Percentiles rank a stretch among this genome's conserved stretches.
These are phyloP conservation scores for Hibiscus trionum DNA, from an alignment of 345 rosid species.

Conservation along the genomic window DNA sequence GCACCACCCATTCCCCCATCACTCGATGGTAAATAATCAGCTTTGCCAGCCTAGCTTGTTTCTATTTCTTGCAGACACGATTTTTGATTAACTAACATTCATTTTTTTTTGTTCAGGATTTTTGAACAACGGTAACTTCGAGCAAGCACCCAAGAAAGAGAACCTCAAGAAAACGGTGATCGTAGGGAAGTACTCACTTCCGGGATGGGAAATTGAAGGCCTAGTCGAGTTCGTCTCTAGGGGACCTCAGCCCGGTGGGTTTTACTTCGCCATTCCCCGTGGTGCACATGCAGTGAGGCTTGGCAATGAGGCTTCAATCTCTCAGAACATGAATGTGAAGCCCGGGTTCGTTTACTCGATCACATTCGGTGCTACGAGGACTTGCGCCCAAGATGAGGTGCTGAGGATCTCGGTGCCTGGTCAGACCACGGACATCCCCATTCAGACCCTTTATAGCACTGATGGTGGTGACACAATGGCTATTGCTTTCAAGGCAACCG, in stretches of 20 bases:
- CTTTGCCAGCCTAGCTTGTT: not conserved
- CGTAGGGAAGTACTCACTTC: constrained; percentile 68
- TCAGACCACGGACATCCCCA: constrained; percentile 44
- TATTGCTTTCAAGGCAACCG: constrained; percentile 50
- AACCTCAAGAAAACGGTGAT: constrained; percentile 59
- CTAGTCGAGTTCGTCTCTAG: constrained; percentile 64
- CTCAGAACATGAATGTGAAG: constrained; percentile 44
- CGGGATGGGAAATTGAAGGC: constrained; percentile 65
- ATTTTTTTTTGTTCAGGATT: constrained; percentile 24
- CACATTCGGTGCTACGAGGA: constrained; percentile 70
- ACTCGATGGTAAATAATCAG: not conserved
- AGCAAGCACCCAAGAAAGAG: constrained; percentile 42
- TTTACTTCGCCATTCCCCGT: constrained; percentile 53
- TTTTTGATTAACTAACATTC: no score
- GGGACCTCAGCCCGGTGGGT: constrained; percentile 83
- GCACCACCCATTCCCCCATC: not conserved
- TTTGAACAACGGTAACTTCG: constrained; percentile 67
- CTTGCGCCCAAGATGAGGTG: constrained; percentile 78
- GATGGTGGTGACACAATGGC: constrained; percentile 84
- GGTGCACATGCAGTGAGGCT: constrained; percentile 71
- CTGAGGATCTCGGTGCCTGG: constrained; percentile 43
- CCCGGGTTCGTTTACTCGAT: constrained; percentile 44
- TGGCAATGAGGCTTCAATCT: constrained; percentile 70
- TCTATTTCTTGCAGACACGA: no score
- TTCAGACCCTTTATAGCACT: constrained; percentile 64